Evolutionary conservation across 78 protist species (phyloP), one percentile per base, ranked within the genome.

Genomic region (Speleostelium caveatum): DNA sequence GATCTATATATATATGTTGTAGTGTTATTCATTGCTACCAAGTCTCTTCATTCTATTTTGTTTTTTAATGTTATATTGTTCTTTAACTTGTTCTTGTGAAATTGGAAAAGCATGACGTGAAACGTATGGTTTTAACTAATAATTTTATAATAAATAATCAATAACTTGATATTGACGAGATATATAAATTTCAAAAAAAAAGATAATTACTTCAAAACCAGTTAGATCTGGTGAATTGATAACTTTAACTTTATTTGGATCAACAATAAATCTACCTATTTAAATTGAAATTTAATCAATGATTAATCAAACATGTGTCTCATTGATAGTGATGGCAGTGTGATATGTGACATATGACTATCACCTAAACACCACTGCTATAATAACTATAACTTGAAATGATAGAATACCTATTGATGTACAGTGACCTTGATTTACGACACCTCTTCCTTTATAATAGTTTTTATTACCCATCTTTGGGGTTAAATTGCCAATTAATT

Each of bases 381-480:
- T 16, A 68, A 28, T 16, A 33, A 68, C 41, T 8, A 61, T 61
- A 14, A 61, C 17, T 17, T 22, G 10, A 22, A 28, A 45, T 45
- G 6, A 14, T 45, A 45, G 10, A 45, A 28, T 71, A 79, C 75
- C 75, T 14, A 42, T 79, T 55, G 89, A 79, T 10, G 63, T 38
- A 30, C 49, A 28, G 17, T 33, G 51, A 67, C 89, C 89, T 16
- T 38, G 65, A 38, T 60, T 66, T 38, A 66, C 38, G 4, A 79
- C 89, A 67, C 89, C 89, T 79, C 89, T 79, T 26, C 89, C 89
- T 55, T 79, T 79, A 67, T 79, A 79, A 53, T 79, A 79, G 42
- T 79, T 65, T 58, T 79, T 79, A 45, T 79, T 79, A 79, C 89
- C 89, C 89, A 79, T 79, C 76, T 79, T 79, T 79, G 89, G 89